These are phyloP conservation scores for Fonsecaea nubica DNA, from an alignment of 2,329 filamentous ascomycete genomes.

Conservation along the genomic window DNA sequence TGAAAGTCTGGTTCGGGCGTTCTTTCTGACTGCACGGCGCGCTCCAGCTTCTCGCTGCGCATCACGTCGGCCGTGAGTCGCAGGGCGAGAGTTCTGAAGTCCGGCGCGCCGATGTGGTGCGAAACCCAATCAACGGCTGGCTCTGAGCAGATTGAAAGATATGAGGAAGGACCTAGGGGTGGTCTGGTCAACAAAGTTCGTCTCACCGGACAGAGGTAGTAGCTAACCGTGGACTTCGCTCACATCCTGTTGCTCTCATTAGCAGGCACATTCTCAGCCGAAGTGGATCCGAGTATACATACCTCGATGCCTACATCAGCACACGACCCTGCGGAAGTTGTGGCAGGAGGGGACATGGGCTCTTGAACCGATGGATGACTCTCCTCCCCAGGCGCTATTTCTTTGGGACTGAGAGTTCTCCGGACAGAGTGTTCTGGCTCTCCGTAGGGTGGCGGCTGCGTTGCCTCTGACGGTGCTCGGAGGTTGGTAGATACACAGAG, in stretches of 20 bases:
- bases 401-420: background rate
- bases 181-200: background rate
- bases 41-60: conserved; percentile 8
- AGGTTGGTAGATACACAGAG: background rate
- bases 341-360: background rate
- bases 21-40: conserved; percentile 1
- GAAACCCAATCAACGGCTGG: conserved; percentile 13
- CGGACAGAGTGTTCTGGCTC: conserved; percentile 3
- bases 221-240: conserved; percentile 9
- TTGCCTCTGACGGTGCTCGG: background rate
- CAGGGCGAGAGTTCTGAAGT: conserved; percentile 3
- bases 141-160: conserved; percentile 12
- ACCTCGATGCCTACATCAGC: conserved; percentile 5
- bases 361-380: background rate
- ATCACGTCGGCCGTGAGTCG: conserved; percentile 10
- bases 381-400: background rate
- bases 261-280: conserved; percentile 3
- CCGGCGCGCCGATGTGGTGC: conserved; percentile 11
- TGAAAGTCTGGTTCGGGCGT: conserved; percentile 5
- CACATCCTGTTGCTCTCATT: conserved; percentile 4
- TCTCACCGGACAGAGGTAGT: background rate
- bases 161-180: conserved; percentile 2
- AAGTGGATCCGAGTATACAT: background rate
- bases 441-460: background rate
- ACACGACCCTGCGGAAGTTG: conserved; percentile 1